Base-by-base conservation (phyloP, 805 yeast genomes). In the Naumovozyma dairenensis region DNA sequence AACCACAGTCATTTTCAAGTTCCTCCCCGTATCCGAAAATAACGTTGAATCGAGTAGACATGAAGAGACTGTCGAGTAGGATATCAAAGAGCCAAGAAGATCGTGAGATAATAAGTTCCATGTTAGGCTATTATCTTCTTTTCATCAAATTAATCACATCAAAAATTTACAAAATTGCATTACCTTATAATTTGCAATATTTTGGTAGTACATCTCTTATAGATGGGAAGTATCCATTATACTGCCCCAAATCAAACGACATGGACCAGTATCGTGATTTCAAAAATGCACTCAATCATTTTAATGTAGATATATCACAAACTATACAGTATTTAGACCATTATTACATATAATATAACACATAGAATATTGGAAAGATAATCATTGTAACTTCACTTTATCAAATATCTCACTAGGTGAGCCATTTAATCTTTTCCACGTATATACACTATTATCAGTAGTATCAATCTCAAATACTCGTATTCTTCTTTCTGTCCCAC, bases 401-500 rank as follows among this genome's bases (percentile, higher is more conserved):
- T 80, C 85, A 31, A 75, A 51, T 3, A 34, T 43, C 5, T 52
- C 54, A 0, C 59, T 62, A 1, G 80, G 77, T 5, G 68, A 63
- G 16, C 71, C 66, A 47, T 80, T 80, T 13, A 77, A 53, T 38
- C 92, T 59, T 56, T 87, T 86, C 86, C 93, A 84, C 2, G 85
- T 71, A 24, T 51, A 55, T 12, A 65, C 49, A 14, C 60, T 60
- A 2, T 69, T 66, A 1, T 54, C 51, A 6, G 56, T 48, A 1
- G 71, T 51, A 51, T 85, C 78, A 9, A 87, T 46, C 27, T 81
- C 85, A 52, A 67, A 89, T 0, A 79, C 47, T 31, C 98, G 66
- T 29, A 85, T 49, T 35, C 96, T 68, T 46, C 98, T 72, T n/a
- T 79, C 66, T 21, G 80, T 83, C 2, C 87, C 89, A 1, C 86